Base-by-base conservation (phyloP, 768 basidiomycete species). In the Lanmaoa pseudosensibilis region DNA sequence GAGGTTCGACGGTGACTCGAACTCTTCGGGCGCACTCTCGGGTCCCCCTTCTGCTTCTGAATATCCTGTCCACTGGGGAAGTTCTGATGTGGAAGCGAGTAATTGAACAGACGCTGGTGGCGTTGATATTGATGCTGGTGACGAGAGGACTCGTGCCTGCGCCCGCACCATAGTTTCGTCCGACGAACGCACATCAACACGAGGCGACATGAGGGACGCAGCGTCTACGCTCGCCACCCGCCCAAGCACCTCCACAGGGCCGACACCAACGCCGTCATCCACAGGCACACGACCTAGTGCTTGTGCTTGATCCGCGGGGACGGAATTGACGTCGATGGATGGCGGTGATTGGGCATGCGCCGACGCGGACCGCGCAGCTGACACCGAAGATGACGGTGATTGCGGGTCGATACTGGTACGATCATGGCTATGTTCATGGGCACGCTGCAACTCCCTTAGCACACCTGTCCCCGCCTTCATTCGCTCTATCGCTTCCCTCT, bases 1-100 rank as follows among this genome's bases (percentile, higher is more conserved):
- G 18, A 90, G 61, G 32, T 82, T 76, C 32, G 55, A 59, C 52
- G 67, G 60, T 38, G 68, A 67, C 52, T 57, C 57, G 21, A 23
- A 16, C 36, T 49, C 50, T 43, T 59, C 61, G 21, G 40, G 48
- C 27, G 46, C 46, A 44, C 41, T 33, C 30, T 56, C 55, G 21
- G 37, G 50, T 45, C 41, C 40, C 32, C 46, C 23, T 18, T 55
- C 52, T 36, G 51, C 25, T 45, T 50, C 50, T 39, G 54, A 18
- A 27, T 43, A 15, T 41, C 41, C 47, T 51, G 32, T 34, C 36
- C 33, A 32, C 16, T 5, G 44, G n/a, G 30, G 34, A 38, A 36
- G 40, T 48, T 45, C 59, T 21, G 46, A 50, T 50, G 59, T 52
- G 46, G 59, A 58, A 41, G 56, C 50, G 45, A 49, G 40, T 30